A percentile compares a stretch with the other conserved stretches of the same genome.
Evolutionary conservation across 2,329 filamentous ascomycete species (phyloP).

Genomic region (Neopestalotiopsis clavispora): DNA sequence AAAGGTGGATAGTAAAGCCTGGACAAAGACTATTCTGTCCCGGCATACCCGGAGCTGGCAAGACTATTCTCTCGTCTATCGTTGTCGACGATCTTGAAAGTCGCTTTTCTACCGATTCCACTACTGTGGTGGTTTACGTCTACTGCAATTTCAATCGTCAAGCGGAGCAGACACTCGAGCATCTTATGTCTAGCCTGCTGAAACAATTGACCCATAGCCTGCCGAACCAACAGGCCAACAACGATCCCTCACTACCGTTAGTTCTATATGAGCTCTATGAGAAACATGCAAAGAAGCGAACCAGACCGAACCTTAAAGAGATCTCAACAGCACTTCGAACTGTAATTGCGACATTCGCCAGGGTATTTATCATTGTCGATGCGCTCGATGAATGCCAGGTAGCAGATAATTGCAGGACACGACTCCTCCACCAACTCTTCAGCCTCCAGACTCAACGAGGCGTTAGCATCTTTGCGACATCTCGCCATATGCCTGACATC

Average conservation of each 20-base stretch:
- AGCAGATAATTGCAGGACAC: constrained; percentile 16
- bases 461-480: constrained; percentile 31
- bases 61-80: constrained; percentile 49
- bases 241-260: too few relatives aligned
- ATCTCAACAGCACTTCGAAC: constrained; percentile 24
- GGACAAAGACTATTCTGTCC: too few relatives aligned
- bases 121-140: constrained; percentile 35
- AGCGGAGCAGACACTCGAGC: constrained; percentile 39
- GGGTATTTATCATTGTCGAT: constrained; percentile 29
- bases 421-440: constrained; percentile 25
- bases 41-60: constrained; percentile 49
- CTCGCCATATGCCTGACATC: constrained; percentile 29
- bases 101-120: constrained; percentile 25
- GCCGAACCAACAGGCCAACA: too few relatives aligned
- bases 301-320: constrained; percentile 31
- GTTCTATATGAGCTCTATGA: too few relatives aligned
- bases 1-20: too few relatives aligned
- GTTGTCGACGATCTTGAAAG: constrained; percentile 44
- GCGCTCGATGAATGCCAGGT: constrained; percentile 28
- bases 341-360: constrained; percentile 27
- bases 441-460: constrained; percentile 19
- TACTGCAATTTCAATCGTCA: constrained; percentile 24
- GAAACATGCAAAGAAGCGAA: too few relatives aligned
- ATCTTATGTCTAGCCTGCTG: constrained; percentile 39
- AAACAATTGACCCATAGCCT: constrained; percentile 39